These are phyloP conservation scores for Boletus tomentosulus DNA, from an alignment of 768 basidiomycete species.

Conservation along the genomic window DNA sequence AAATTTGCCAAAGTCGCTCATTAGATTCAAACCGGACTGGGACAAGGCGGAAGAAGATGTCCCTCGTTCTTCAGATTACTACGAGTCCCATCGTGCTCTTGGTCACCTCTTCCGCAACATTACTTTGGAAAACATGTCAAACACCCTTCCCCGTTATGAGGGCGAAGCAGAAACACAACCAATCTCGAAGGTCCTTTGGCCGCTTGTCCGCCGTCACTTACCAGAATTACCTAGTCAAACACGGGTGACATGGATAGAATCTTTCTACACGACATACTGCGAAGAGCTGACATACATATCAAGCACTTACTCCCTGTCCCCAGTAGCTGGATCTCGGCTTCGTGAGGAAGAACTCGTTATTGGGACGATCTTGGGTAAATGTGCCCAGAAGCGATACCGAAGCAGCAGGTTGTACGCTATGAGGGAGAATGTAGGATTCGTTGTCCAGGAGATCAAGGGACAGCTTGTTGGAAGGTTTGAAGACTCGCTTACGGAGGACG, in stretches of 20 bases:
- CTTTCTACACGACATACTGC: slow-evolving; percentile 38
- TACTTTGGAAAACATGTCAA: slow-evolving; percentile 35
- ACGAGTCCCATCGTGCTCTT: slow-evolving; percentile 64
- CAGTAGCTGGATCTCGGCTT: slow-evolving; percentile 49
- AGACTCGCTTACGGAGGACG: slow-evolving; percentile 18
- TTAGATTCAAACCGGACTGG: slow-evolving; percentile 51
- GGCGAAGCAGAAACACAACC: slow-evolving; percentile 31
- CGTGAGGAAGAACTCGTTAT: slow-evolving; percentile 71
- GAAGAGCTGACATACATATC: slow-evolving; percentile 71
- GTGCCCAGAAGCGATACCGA: slow-evolving; percentile 57
- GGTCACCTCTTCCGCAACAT: slow-evolving; percentile 70
- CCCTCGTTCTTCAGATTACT: slow-evolving; percentile 61
- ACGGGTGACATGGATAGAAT: slow-evolving; percentile 10
- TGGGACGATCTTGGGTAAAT: slow-evolving; percentile 71
- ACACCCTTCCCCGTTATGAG: slow-evolving; percentile 8
- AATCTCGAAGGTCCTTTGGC: slow-evolving; percentile 18
- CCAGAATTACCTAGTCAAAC: neutral
- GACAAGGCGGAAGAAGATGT: slow-evolving; percentile 54
- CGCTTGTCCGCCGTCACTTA: slow-evolving; percentile 21
- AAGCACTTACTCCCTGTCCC: slow-evolving; percentile 60
- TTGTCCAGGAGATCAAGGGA: slow-evolving; percentile 48
- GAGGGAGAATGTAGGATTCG: slow-evolving; percentile 49
- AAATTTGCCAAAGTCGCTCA: slow-evolving; percentile 42
- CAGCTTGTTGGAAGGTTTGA: slow-evolving; percentile 32
- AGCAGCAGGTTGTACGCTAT: slow-evolving; percentile 58